Base-by-base conservation (phyloP, 179 eudicot genomes). In the Drosera spatulata region DNA sequence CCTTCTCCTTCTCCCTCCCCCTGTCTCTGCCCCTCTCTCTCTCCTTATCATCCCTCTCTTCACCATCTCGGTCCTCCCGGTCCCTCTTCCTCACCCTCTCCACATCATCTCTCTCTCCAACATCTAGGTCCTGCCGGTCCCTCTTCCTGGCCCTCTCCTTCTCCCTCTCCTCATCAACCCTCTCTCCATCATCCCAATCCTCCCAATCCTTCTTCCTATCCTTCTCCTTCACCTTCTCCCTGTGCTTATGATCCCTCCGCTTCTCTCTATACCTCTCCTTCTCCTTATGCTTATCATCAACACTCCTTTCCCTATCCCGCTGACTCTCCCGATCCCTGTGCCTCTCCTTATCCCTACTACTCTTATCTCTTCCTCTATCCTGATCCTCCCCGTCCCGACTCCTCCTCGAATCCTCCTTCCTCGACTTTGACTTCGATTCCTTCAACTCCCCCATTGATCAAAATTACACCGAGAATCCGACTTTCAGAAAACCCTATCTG, bases 391-490 rank as follows among this genome's bases (percentile, higher is more conserved):
- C 61, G 22, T 62, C 61, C 37, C 77, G 77, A 37, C 79, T 74
- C 58, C 77, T 61, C 73, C 73, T 85, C n/a, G 64, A 56, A 12
- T 73, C 75, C 12, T 79, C 85, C 77, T 71, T 82, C 73, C 78
- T 75, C 15, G 85, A 85, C 58, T 79, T 87, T 15, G 66, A 61
- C 65, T 77, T 85, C 33, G 60, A 60, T 55, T 80, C 95, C 59
- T 80, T 84, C 69, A 69, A 68, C 53, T 73, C 76, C 65, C 78
- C 81, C 78, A 73, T 77, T 39, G 14, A 52, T 52, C 15, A 14
- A 52, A 52, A 52, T 52, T 6, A 2, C 55, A 3, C 33, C 15
- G 7, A 52, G 3, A 54, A 33, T 4, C 10, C 11, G 8, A 54
- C 33, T 22, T 49, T 49, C 11, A 10, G 41, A 54, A 54, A 54